Evolutionary conservation across 2,329 filamentous ascomycete genomes (phyloP).

Genomic region (Diaporthe sp.): DNA sequence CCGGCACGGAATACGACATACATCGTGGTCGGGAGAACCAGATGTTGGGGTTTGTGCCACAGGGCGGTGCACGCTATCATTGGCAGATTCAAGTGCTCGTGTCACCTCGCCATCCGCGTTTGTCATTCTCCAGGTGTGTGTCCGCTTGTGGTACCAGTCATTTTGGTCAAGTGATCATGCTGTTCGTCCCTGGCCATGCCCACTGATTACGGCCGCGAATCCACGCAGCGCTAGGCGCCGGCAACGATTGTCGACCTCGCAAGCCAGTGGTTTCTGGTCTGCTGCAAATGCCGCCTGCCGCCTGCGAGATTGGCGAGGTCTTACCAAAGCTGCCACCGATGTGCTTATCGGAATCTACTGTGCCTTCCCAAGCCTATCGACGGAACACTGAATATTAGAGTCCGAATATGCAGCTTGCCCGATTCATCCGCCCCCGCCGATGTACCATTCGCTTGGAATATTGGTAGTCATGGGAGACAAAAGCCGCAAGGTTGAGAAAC

Average conservation of each 20-base stretch:
- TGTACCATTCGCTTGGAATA: conserved; percentile 12
- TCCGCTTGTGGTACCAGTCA: conserved; percentile 21
- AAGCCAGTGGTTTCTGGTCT: conserved; percentile 33
- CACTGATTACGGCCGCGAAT: conserved; percentile 31
- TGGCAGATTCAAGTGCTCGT: conserved; percentile 3
- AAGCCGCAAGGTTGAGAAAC: conserved; percentile 16
- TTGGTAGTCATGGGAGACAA: not conserved
- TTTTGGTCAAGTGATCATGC: conserved; percentile 34
- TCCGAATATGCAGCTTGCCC: conserved; percentile 18
- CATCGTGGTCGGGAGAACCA: conserved; percentile 37
- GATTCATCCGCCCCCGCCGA: not conserved
- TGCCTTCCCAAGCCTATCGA: conserved; percentile 39
- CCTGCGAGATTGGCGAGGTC: conserved; percentile 54
- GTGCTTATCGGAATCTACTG: conserved; percentile 36
- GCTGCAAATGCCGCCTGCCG: conserved; percentile 38
- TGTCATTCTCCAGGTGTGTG: conserved; percentile 33
- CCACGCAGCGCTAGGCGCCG: not conserved
- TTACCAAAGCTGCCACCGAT: conserved; percentile 44
- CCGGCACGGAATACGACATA: conserved; percentile 37
- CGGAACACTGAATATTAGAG: not conserved
- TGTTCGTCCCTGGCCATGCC: conserved; percentile 8
- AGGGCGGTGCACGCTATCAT: not conserved
- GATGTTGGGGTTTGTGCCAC: conserved; percentile 28
- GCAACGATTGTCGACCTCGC: not conserved
- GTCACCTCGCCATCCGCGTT: conserved; percentile 15